Conservation (phyloP, 768 basidiomycete genomes). For the Agaricus sinodeliciosus region DNA sequence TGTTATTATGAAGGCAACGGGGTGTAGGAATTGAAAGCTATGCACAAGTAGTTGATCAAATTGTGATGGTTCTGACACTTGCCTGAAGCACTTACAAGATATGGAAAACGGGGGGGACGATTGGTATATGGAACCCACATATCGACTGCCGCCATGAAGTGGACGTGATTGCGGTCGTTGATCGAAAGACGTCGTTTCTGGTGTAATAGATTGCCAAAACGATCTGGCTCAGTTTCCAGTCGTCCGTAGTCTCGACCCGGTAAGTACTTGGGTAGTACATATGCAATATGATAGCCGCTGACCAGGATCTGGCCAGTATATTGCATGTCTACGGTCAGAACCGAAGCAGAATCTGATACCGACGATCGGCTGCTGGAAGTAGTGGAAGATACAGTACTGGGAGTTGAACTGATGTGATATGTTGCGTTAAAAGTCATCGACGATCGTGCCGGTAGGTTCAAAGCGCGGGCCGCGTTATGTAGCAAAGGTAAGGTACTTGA, state of each 20-base stretch:
- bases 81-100: constrained; percentile 41
- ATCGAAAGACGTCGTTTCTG: constrained; percentile 47
- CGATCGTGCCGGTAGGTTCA: constrained; percentile 58
- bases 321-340: constrained; percentile 50
- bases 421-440: constrained; percentile 54
- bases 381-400: constrained; percentile 22
- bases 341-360: constrained; percentile 24
- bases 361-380: constrained; percentile 28
- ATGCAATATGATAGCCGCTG: constrained; percentile 71
- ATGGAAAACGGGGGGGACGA: constrained; percentile 68
- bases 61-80: background rate
- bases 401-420: constrained; percentile 32
- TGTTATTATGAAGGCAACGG: constrained; percentile 69
- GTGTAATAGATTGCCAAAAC: constrained; percentile 4
- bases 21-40: constrained; percentile 76
- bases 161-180: constrained; percentile 51
- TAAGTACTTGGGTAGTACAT: constrained; percentile 67
- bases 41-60: constrained; percentile 4
- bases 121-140: constrained; percentile 67
- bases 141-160: constrained; percentile 80
- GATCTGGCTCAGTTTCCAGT: background rate
- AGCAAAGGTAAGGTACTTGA: constrained; percentile 55
- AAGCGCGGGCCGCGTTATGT: constrained; percentile 59
- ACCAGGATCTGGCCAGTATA: constrained; percentile 74
- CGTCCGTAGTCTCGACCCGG: constrained; percentile 19